Evolutionary conservation across 2,329 filamentous ascomycete genomes (phyloP).

Genomic region (Diaporthe helianthi): DNA sequence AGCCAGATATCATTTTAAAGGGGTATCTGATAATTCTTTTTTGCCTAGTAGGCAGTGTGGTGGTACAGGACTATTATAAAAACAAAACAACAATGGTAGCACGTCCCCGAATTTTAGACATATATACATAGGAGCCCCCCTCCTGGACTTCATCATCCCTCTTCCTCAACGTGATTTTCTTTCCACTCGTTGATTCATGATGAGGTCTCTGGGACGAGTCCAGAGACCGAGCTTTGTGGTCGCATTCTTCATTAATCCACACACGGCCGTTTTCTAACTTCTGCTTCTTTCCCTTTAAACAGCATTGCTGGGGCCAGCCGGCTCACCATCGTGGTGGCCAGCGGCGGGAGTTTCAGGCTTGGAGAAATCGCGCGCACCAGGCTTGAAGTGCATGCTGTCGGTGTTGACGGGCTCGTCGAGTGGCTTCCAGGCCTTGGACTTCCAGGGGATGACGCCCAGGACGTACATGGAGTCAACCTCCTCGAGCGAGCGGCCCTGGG

Average conservation of each 20-base stretch:
- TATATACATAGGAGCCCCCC: constrained; percentile 20
- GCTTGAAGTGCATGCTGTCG: constrained; percentile 33
- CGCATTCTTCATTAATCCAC: constrained; percentile 14
- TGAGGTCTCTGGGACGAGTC: neutral
- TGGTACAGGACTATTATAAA: constrained; percentile 30
- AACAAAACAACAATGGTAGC: constrained; percentile 17
- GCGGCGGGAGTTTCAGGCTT: constrained; percentile 30
- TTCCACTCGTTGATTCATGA: constrained; percentile 26
- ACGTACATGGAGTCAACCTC: constrained; percentile 73
- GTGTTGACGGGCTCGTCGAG: constrained; percentile 34
- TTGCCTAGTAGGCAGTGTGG: constrained; percentile 34
- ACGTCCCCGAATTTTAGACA: constrained; percentile 2
- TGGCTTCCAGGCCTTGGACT: constrained; percentile 55
- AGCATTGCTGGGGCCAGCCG: constrained; percentile 20
- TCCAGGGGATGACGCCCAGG: constrained; percentile 62
- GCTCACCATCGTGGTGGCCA: constrained; percentile 29
- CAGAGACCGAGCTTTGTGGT: constrained; percentile 5
- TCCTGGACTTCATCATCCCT: constrained; percentile 11
- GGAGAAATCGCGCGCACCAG: constrained; percentile 30
- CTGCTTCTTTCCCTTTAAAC: constrained; percentile 7
- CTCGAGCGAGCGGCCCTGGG: constrained; percentile 67
- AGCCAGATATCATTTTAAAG: constrained; percentile 33
- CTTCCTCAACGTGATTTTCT: neutral
- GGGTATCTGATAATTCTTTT: constrained; percentile 33
- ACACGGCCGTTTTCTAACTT: neutral